These are phyloP conservation scores for Coprinellus aureogranulatus DNA, from an alignment of 768 basidiomycete species.

Conservation along the genomic window DNA sequence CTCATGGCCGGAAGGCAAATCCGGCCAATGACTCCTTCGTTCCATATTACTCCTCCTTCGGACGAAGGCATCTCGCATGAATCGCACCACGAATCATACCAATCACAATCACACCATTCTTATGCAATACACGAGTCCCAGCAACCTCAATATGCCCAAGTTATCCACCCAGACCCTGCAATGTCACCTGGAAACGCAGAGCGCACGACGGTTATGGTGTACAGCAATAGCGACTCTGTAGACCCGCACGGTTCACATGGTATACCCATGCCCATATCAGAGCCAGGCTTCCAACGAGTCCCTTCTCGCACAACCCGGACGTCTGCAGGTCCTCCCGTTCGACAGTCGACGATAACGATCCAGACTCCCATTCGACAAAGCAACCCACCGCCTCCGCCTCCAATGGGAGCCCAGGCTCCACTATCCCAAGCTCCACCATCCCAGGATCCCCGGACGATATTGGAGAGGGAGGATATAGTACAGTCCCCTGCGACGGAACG, in stretches of 20 bases:
- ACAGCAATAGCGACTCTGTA: too few species aligned
- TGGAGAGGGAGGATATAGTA: constrained; percentile 11
- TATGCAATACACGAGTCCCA: too few species aligned
- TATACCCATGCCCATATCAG: constrained; percentile 17
- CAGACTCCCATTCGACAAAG: not conserved
- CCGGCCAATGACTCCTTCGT: constrained; percentile 23
- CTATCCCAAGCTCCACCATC: not conserved
- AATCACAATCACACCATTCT: constrained; percentile 6
- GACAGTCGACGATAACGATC: constrained; percentile 12
- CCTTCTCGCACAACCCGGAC: constrained; percentile 15
- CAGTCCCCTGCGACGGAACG: constrained; percentile 32
- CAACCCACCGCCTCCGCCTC: too few species aligned
- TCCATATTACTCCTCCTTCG: constrained; percentile 30
- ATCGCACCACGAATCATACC: constrained; percentile 1
- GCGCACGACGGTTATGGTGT: constrained; percentile 27
- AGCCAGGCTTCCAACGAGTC: constrained; percentile 8
- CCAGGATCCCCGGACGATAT: constrained; percentile 2
- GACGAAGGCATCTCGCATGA: constrained; percentile 20
- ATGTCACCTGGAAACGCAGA: constrained; percentile 14
- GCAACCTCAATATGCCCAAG: constrained; percentile 12
- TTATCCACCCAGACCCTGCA: constrained; percentile 7
- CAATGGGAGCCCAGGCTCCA: constrained; percentile 6
- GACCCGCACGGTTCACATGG: too few species aligned
- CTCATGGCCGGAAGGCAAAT: constrained; percentile 20
- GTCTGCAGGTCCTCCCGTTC: constrained; percentile 14